Evolutionary conservation across 2,329 filamentous ascomycete species (phyloP).

Genomic region (Juglanconis oblonga): DNA sequence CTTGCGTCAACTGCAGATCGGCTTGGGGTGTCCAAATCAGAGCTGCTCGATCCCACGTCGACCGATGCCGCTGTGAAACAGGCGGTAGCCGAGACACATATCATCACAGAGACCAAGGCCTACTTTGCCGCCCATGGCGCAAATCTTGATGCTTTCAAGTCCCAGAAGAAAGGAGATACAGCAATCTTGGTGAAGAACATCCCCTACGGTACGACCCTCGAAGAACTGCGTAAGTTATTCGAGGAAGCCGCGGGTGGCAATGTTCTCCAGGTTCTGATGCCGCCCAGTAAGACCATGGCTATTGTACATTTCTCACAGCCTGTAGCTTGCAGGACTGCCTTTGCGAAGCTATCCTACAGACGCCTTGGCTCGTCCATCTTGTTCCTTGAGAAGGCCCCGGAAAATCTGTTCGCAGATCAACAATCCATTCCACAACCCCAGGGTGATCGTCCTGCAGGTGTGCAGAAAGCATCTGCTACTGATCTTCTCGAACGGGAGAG

Average conservation of each 20-base stretch:
- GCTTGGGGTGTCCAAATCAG: conserved; percentile 85
- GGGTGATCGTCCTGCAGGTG: conserved; percentile 38
- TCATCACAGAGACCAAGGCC: conserved; percentile 93
- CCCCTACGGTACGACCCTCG: conserved; percentile 73
- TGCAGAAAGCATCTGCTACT: conserved; percentile 63
- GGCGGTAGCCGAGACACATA: conserved; percentile 90
- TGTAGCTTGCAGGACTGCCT: conserved; percentile 78
- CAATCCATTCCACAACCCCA: conserved; percentile 25
- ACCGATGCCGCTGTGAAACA: conserved; percentile 94
- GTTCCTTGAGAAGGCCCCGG: conserved; percentile 91
- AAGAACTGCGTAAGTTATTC: conserved; percentile 78
- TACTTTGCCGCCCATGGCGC: conserved; percentile 88
- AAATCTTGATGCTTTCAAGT: conserved; percentile 88
- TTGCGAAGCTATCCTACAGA: conserved; percentile 81
- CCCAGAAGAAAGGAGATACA: conserved; percentile 77
- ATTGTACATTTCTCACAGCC: conserved; percentile 84
- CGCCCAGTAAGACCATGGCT: conserved; percentile 87
- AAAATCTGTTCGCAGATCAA: conserved; percentile 63
- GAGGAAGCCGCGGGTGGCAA: conserved; percentile 71
- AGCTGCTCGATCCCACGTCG: conserved; percentile 91
- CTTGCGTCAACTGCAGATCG: conserved; percentile 85
- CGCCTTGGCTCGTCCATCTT: conserved; percentile 88
- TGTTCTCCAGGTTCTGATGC: conserved; percentile 81
- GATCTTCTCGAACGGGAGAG: conserved; percentile 64
- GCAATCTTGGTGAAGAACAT: conserved; percentile 95